Evolutionary conservation across 371 early-diverging fungal species (phyloP), one percentile per base, ranked within the genome.

Genomic region (Mucor plumbeus): DNA sequence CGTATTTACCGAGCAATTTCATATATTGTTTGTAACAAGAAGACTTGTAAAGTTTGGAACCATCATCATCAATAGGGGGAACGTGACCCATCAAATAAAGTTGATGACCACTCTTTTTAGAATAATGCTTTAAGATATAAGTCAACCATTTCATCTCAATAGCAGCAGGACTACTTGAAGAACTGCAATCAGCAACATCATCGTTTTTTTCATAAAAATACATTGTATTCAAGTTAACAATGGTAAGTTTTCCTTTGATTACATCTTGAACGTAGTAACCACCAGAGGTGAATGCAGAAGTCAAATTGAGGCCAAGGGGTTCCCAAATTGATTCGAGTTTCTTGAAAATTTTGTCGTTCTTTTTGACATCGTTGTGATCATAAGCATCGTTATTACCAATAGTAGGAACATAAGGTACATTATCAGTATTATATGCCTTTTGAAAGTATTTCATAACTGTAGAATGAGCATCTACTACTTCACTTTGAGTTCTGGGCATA

Each of bases 21-120:
- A 78, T 48, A 36, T 81, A 88, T 38, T 64, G 33, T 0, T 14
- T 26, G 47, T 81, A 77, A 63, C 87, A 88, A 4, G 21, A 17
- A 10, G 17, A 14, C 40, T 75, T 78, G 40, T 58, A 67, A 14
- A 68, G 55, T 34, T 62, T 62, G 5, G 61, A 63, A 17, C 74
- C 68, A 58, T 70, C 63, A 47, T 76, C 77, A 44, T 79, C 72
- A 26, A 73, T 70, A 10, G 88, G 86, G 14, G 87, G 85, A 21
- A 87, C 71, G 77, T 88, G 87, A 8, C 80, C 78, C 63, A 81
- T 78, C 13, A 85, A 67, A 70, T 78, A 79, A 13, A 76, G 69
- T 59, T 64, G 58, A 31, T 63, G 61, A 19, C 39, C 60, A 2
- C 53, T 48, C 57, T 68, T 65, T 3, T 54, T 26, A 11, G 34